Evolutionary conservation across 306 rosid species (phyloP).

Genomic region (Corylus heterophylla): DNA sequence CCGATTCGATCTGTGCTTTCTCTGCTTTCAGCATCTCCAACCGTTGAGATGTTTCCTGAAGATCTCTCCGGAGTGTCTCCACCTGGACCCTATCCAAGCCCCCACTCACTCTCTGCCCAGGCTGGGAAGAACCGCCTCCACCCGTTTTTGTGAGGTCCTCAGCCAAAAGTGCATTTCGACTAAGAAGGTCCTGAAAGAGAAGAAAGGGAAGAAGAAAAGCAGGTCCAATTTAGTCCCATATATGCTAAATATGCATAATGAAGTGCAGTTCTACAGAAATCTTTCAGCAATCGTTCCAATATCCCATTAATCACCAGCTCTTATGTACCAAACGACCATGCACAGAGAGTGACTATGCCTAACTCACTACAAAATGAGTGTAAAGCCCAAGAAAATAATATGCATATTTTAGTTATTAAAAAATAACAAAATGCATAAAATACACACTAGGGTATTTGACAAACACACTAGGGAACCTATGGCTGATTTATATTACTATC

Average conservation of each 20-base stretch:
- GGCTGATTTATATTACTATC: neutral
- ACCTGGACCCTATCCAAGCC: constrained; percentile 64
- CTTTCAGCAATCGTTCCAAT: constrained; percentile 14
- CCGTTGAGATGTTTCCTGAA: constrained; percentile 71
- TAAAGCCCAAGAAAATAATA: too few relatives aligned
- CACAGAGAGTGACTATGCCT: neutral
- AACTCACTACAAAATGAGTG: neutral
- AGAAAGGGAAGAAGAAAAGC: neutral
- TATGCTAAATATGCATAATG: neutral
- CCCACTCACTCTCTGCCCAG: constrained; percentile 63
- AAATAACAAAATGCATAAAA: too few relatives aligned
- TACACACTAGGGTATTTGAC: too few relatives aligned
- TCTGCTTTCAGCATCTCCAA: constrained; percentile 76
- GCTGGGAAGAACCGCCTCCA: constrained; percentile 37
- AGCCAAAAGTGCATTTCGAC: constrained; percentile 80
- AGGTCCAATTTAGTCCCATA: neutral
- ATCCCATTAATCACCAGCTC: constrained; percentile 1
- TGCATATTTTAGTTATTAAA: too few relatives aligned
- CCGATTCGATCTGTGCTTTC: constrained; percentile 69
- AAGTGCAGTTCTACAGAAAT: constrained; percentile 4
- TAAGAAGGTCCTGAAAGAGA: constrained; percentile 65
- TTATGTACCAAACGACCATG: neutral
- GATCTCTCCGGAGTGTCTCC: constrained; percentile 75
- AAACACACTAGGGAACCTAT: neutral
- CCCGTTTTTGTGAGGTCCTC: constrained; percentile 73